Conservation (phyloP, 2,329 filamentous ascomycete species). For the Cercospora sojina region DNA sequence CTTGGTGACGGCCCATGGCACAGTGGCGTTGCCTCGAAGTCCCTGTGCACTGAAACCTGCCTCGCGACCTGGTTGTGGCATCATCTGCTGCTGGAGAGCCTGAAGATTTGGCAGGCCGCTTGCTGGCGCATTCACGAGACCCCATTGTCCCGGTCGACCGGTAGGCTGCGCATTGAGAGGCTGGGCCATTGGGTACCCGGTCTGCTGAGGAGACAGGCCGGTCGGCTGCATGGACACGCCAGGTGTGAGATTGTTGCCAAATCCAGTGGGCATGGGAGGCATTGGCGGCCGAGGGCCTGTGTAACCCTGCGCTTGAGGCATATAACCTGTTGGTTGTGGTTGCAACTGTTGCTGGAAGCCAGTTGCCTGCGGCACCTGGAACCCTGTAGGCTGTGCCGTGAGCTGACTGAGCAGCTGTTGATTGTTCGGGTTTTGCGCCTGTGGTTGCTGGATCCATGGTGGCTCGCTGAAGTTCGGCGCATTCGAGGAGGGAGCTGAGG, state of each 20-base stretch:
- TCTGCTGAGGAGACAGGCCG: constrained; percentile 57
- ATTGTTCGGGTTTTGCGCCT: constrained; percentile 68
- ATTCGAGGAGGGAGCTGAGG: constrained; percentile 59
- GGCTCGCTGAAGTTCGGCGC: constrained; percentile 68
- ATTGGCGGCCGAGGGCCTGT: constrained; percentile 76
- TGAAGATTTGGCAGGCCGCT: constrained; percentile 92
- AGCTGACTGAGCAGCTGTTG: constrained; percentile 59
- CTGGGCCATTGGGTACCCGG: constrained; percentile 65
- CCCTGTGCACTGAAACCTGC: constrained; percentile 82
- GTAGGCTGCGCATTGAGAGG: constrained; percentile 90
- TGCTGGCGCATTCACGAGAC: constrained; percentile 91
- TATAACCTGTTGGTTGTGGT: constrained; percentile 55
- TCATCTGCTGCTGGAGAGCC: constrained; percentile 87
- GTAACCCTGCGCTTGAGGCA: constrained; percentile 76
- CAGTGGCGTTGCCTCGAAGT: constrained; percentile 87
- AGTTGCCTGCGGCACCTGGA: constrained; percentile 55
- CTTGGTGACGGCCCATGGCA: constrained; percentile 98
- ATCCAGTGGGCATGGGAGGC: constrained; percentile 75
- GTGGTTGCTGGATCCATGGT: constrained; percentile 50
- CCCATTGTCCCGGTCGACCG: constrained; percentile 91
- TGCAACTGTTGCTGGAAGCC: constrained; percentile 56
- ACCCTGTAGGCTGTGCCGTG: constrained; percentile 56
- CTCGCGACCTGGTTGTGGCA: constrained; percentile 93
- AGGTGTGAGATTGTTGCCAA: constrained; percentile 48
- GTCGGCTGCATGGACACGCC: constrained; percentile 11